Conservation (phyloP, 2,329 filamentous ascomycete genomes). For the Trichoderma sp. region DNA sequence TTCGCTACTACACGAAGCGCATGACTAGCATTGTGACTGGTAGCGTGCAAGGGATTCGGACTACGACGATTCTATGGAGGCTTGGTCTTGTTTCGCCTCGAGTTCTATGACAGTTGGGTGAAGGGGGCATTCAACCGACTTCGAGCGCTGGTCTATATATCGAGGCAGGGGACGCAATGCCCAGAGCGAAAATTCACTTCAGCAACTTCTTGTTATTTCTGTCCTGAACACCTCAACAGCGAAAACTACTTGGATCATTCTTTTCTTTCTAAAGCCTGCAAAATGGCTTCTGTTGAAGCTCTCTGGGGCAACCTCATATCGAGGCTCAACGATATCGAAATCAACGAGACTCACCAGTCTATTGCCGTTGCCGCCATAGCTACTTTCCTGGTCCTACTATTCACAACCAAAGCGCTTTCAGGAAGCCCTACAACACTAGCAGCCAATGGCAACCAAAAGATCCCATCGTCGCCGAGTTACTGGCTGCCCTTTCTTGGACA, state of each 20-base stretch:
- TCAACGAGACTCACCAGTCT: conserved; percentile 34
- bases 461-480: conserved; percentile 33
- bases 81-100: background rate
- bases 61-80: conserved; percentile 1
- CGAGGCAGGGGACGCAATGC: conserved; percentile 6
- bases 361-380: conserved; percentile 34
- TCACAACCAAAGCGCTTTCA: conserved; percentile 36
- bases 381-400: conserved; percentile 36
- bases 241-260: background rate
- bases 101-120: background rate
- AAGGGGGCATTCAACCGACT: background rate
- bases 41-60: conserved; percentile 23
- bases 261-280: background rate
- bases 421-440: conserved; percentile 6
- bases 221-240: background rate
- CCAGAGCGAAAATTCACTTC: background rate
- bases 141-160: conserved; percentile 15
- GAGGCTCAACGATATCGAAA: conserved; percentile 26
- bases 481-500: conserved; percentile 46
- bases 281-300: conserved; percentile 16
- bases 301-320: background rate
- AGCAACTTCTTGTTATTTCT: background rate
- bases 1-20: background rate
- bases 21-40: conserved; percentile 3
- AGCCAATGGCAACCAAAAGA: conserved; percentile 16